These are phyloP conservation scores for Calycina herbarum DNA, from an alignment of 2,329 filamentous ascomycete genomes.

Conservation along the genomic window DNA sequence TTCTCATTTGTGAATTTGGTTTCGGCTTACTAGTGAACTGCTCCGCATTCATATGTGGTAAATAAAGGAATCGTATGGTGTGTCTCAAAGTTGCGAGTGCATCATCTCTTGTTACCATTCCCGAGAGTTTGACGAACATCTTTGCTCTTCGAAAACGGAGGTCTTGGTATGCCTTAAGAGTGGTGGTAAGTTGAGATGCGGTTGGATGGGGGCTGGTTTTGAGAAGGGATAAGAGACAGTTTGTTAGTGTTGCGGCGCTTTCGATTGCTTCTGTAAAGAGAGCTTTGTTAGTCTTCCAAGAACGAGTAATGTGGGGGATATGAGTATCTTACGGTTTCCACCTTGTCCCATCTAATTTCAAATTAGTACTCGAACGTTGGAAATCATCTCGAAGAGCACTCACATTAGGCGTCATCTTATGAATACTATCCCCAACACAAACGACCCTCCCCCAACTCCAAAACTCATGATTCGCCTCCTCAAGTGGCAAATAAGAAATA, in stretches of 20 bases:
- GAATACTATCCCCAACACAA: slow-evolving; percentile 31
- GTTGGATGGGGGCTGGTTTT: not conserved
- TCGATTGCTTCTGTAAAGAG: slow-evolving; percentile 38
- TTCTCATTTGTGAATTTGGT: not conserved
- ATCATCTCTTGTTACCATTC: slow-evolving; percentile 20
- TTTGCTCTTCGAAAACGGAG: slow-evolving; percentile 17
- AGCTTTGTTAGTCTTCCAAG: not conserved
- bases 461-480: slow-evolving; percentile 27
- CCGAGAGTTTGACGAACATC: slow-evolving; percentile 22
- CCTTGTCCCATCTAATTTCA: slow-evolving; percentile 38
- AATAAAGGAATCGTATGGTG: slow-evolving; percentile 23
- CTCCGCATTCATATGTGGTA: slow-evolving; percentile 14
- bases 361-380: not conserved
- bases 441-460: slow-evolving; percentile 30
- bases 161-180: slow-evolving; percentile 22
- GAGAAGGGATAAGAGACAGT: slow-evolving; percentile 28
- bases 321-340: slow-evolving; percentile 35
- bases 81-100: slow-evolving; percentile 18
- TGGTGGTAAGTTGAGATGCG: slow-evolving; percentile 5
- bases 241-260: slow-evolving; percentile 40
- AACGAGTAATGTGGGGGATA: not conserved
- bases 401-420: slow-evolving; percentile 36
- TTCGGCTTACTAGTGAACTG: slow-evolving; percentile 18
- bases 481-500: slow-evolving; percentile 20
- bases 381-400: slow-evolving; percentile 19